These are phyloP conservation scores for Cyberlindnera samutprakarnensis DNA, from an alignment of 805 yeast genomes.

Conservation along the genomic window DNA sequence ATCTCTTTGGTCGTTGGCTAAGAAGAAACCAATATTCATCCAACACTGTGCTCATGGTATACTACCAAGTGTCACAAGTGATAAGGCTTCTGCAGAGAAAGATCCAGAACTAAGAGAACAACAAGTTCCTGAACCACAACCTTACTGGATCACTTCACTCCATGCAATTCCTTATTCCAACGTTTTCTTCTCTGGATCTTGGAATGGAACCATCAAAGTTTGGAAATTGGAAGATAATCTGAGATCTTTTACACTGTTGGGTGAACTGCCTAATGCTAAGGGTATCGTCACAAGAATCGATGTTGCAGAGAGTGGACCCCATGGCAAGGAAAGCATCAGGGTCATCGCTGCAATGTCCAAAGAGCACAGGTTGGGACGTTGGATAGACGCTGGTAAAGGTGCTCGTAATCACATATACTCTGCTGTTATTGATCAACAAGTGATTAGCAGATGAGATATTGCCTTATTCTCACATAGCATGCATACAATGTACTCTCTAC, in stretches of 20 bases:
- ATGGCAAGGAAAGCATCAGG: conserved; percentile 43
- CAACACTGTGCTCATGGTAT: conserved; percentile 74
- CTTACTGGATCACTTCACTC: conserved; percentile 80
- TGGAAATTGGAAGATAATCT: conserved; percentile 70
- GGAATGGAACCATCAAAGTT: conserved; percentile 67
- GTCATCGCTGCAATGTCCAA: conserved; percentile 66
- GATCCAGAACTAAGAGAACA: conserved; percentile 26
- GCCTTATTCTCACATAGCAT: too few species aligned
- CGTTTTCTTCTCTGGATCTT: conserved; percentile 81
- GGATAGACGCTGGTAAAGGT: conserved; percentile 58
- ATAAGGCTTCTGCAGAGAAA: conserved; percentile 48
- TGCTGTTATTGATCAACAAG: conserved; percentile 36
- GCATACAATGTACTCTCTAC: too few species aligned
- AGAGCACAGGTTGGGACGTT: conserved; percentile 86
- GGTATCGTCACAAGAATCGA: conserved; percentile 69
- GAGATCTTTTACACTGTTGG: conserved; percentile 52
- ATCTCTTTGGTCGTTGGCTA: conserved; percentile 82
- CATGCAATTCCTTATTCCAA: conserved; percentile 82
- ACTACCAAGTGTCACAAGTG: conserved; percentile 39
- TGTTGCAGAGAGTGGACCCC: conserved; percentile 44
- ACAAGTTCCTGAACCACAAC: conserved; percentile 66
- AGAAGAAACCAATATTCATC: conserved; percentile 78
- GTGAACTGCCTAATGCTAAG: conserved; percentile 47
- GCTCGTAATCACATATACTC: conserved; percentile 70
- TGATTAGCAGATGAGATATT: conserved; percentile 17